Percentiles rank a stretch among this genome's conserved stretches.
phyloP scores from a whole-genome alignment of 108 stramenopile species.

The Ochromonas danica region DNA sequence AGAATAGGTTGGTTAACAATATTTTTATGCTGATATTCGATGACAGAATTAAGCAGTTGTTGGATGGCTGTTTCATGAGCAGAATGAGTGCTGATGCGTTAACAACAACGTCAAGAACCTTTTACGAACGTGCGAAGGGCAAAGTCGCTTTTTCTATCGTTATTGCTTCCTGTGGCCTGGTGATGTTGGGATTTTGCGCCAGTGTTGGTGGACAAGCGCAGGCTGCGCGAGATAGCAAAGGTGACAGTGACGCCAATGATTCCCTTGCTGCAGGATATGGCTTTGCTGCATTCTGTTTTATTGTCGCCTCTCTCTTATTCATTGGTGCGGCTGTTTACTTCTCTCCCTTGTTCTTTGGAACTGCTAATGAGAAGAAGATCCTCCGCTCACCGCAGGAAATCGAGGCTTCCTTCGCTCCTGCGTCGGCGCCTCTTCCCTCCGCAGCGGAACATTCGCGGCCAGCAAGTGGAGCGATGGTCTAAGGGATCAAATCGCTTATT shows the following conservation, averaged over 20 bases:
- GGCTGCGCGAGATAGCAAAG: neutral
- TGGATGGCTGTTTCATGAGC: no score
- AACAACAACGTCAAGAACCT: conserved; percentile 12
- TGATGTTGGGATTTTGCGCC: conserved; percentile 31
- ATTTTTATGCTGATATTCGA: no score
- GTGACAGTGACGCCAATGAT: neutral
- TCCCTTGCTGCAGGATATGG: neutral
- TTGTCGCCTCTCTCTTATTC: conserved; percentile 1
- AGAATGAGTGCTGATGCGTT: conserved; percentile 29
- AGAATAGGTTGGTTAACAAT: no score
- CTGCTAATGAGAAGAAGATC: neutral
- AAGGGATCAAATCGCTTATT: no score
- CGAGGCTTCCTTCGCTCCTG: neutral
- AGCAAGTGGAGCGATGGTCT: no score
- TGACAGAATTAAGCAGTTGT: no score
- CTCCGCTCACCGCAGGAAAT: conserved; percentile 25
- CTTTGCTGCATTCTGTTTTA: conserved; percentile 15
- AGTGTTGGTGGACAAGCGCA: neutral
- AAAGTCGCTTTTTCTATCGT: conserved; percentile 10
- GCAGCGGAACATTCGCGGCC: no score
- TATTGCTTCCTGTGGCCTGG: neutral
- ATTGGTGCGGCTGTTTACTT: conserved; percentile 2
- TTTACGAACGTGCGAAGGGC: conserved; percentile 20
- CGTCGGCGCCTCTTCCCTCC: no score
- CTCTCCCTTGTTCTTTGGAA: conserved; percentile 10